Base-by-base conservation (phyloP, 1,284 basidiomycete species). In the Chalciporus sp. region DNA sequence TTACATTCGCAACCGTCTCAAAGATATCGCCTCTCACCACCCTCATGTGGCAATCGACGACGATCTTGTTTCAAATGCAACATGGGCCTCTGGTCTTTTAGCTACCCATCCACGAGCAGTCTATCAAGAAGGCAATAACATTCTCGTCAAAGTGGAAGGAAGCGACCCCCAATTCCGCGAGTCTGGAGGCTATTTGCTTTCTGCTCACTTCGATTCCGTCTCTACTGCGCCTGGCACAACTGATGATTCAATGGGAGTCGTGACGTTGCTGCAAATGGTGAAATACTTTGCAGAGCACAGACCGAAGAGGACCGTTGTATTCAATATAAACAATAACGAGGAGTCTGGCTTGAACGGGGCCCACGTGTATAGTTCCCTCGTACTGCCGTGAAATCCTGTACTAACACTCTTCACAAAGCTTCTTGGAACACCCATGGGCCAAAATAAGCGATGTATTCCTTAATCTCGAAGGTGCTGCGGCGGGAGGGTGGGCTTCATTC, bases 241-340 rank as follows among this genome's bases (percentile, higher is more conserved):
- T 2, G 90, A 92, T 59, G 82, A 90, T 60, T 87, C 87, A 10
- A 90, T 91, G 80, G 86, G 83, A 7, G 76, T 88, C 9, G 83
- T 75, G 7, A 86, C 86, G 0, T 68, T 90, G 4, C 65, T 92
- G 14, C 84, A 89, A 56, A 76, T 92, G 58, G 73, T 88, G 23
- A 72, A 82, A 35, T 82, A 84, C 60, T 78, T 88, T 52, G 75
- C 83, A 0, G 67, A 74, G 55, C 72, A 81, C 44, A 76, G 78
- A 16, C 81, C 81, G 2, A 72, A 72, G 40, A 74, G 83, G 39
- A 88, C 86, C 0, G 84, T 85, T 4, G 69, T 92, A 3, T 89
- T 92, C 73, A 89, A 92, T 63, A 80, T 91, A 66, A 92, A 92
- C 67, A 91, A 92, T 56, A 90, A 85, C 1, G 90, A 92, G 66